These are phyloP conservation scores for Acacia acuminata DNA, from an alignment of 306 rosid species.

Conservation along the genomic window DNA sequence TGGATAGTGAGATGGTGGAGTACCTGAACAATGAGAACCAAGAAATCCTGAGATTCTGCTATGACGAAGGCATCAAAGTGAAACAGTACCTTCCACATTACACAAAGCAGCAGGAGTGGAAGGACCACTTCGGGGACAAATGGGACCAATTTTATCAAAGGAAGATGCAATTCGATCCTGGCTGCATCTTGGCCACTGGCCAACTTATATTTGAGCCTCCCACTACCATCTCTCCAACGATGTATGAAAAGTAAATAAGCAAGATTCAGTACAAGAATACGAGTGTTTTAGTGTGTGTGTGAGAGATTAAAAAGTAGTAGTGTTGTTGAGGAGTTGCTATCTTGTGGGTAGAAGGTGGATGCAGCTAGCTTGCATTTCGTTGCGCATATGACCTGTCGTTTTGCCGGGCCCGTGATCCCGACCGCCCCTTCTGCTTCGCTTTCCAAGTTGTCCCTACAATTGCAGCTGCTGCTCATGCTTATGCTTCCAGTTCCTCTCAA, in stretches of 20 bases:
- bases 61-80: conserved; percentile 55
- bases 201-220: conserved; percentile 68
- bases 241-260: background rate
- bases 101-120: conserved; percentile 63
- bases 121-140: conserved; percentile 72
- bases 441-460: conserved; percentile 7
- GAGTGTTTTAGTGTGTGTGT: background rate
- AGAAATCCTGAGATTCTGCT: conserved; percentile 66
- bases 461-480: conserved; percentile 4
- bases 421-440: conserved; percentile 42
- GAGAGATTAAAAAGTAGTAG: background rate
- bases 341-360: background rate
- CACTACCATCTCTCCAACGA: background rate
- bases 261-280: background rate
- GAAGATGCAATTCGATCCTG: conserved; percentile 86
- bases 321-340: conserved; percentile 11
- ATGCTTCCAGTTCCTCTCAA: conserved; percentile 33
- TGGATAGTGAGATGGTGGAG: conserved; percentile 63
- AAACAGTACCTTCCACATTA: conserved; percentile 84
- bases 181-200: conserved; percentile 80
- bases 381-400: conserved; percentile 33
- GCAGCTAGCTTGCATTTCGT: conserved; percentile 13
- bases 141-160: conserved; percentile 69
- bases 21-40: conserved; percentile 61
- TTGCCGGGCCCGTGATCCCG: conserved; percentile 58